These are phyloP conservation scores for Calocybe indica DNA, from an alignment of 768 basidiomycete genomes.

Conservation along the genomic window DNA sequence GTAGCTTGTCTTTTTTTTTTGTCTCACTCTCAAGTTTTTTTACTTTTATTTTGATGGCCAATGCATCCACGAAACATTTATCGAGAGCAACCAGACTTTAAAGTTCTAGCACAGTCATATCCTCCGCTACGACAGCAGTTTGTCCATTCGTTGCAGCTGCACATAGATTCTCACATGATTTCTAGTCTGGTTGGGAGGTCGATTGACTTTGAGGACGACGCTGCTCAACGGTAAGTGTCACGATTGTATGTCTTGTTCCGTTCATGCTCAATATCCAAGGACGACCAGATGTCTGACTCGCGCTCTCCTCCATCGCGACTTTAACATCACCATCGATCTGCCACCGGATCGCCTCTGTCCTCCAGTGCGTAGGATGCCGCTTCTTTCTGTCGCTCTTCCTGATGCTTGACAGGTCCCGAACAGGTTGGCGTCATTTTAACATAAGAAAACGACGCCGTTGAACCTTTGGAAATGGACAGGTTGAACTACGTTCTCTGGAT, in stretches of 20 bases:
- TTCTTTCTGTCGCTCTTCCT: background rate
- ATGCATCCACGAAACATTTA: conserved; percentile 43
- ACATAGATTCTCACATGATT: background rate
- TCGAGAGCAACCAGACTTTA: conserved; percentile 46
- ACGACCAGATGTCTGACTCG: conserved; percentile 64
- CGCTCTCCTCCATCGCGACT: conserved; percentile 73
- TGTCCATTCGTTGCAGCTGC: background rate
- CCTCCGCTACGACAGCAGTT: conserved; percentile 28
- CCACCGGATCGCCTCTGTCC: conserved; percentile 80
- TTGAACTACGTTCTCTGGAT: conserved; percentile 87
- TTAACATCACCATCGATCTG: conserved; percentile 52
- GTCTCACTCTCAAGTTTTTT: background rate
- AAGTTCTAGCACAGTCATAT: conserved; percentile 46
- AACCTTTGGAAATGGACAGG: conserved; percentile 27
- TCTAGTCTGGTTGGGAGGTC: conserved; percentile 21
- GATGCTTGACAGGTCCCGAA: conserved; percentile 54
- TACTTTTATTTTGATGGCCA: background rate
- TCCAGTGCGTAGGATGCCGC: conserved; percentile 47
- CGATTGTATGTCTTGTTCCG: background rate
- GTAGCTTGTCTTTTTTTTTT: background rate
- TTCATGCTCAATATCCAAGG: conserved; percentile 3
- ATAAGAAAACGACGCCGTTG: too few species aligned
- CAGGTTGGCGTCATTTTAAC: conserved; percentile 32
- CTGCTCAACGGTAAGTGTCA: conserved; percentile 54
- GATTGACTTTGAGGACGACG: conserved; percentile 74